A percentile compares a stretch with the other conserved stretches of the same genome.
These are phyloP conservation scores for Mortierella sp. DNA, from an alignment of 371 early-diverging fungal species.

Conservation along the genomic window DNA sequence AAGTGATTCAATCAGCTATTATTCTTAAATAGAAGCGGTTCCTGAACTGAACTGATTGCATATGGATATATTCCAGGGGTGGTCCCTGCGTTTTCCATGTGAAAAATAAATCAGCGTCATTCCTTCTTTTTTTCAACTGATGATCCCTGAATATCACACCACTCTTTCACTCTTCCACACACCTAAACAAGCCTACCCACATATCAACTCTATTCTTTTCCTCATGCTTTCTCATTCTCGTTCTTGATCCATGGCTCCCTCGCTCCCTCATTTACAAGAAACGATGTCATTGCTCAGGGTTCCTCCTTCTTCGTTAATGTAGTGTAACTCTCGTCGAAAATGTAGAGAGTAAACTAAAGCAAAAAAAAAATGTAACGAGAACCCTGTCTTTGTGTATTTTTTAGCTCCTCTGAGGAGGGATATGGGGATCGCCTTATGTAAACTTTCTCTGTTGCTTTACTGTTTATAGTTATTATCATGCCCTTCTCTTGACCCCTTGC, in stretches of 20 bases:
- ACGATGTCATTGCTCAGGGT: not conserved
- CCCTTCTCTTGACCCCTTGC: not conserved
- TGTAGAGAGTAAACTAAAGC: not conserved
- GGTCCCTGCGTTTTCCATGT: conserved; percentile 50
- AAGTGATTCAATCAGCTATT: not conserved
- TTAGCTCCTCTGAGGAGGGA: not conserved
- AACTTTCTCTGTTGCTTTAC: not conserved
- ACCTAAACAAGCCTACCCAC: not conserved
- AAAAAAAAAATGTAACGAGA: not conserved
- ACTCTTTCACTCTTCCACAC: not conserved
- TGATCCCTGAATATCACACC: conserved; percentile 10
- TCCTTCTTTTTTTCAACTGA: not conserved
- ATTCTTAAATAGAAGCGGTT: no score
- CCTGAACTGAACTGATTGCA: no score
- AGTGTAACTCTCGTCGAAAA: not conserved
- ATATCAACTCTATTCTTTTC: not conserved
- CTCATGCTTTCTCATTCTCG: not conserved
- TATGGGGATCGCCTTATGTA: conserved; percentile 22
- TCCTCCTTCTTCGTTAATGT: not conserved
- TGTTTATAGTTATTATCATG: not conserved
- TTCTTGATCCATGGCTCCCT: not conserved
- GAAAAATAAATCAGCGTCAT: conserved; percentile 13
- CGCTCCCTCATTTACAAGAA: not conserved
- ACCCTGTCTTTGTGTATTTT: conserved; percentile 4
- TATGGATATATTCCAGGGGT: conserved; percentile 14